Base-by-base conservation (phyloP, 2,329 filamentous ascomycete genomes). In the Fusarium clavum region DNA sequence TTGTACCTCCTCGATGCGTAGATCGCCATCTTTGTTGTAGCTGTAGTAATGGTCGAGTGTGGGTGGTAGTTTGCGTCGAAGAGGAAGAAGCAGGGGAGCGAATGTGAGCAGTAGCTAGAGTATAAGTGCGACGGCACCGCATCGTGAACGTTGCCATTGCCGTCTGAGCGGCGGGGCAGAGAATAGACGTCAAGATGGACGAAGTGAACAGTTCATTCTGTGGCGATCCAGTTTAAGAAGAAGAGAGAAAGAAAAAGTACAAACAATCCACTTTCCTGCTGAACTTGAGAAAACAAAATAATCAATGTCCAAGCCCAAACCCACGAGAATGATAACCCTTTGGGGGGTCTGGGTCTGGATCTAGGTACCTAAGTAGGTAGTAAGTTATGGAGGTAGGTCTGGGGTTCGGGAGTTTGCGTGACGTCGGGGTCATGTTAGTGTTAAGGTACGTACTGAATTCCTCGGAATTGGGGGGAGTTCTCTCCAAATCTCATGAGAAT, bases 1-100 rank as follows among this genome's bases (percentile, higher is more conserved):
- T 80, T 29, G 84, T 83, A 70, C 83, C 76, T 48, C 75, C 73
- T 24, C 74, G 69, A 63, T 76, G 70, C 22, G 77, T 77, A 38
- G 82, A 83, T 57, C 70, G 74, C 72, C 70, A 73, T 73, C 64
- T 71, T 71, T 65, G 69, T 41, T 66, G 67, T 48, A 47, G 27
- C 25, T 49, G 67, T 56, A 47, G 44, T 38, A 64, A 57, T 34
- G 61, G 20, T 51, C 60, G 62, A 48, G 57, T 62, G 56, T 30
- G 25, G n/a, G 24, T 53, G 59, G 45, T 44, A 10, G 34, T 22
- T 14, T 32, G 54, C 32, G 56, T 48, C 10, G 14, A 11, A 22
- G 54, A 57, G 20, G 25, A 24, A 40, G 45, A 22, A 43, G 48
- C 20, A 52, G 53, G 56, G 13, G 62, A 66, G 34, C 41, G 54